Conservation (phyloP, 495 filamentous ascomycete species). For the Bathelium albidoporum region DNA sequence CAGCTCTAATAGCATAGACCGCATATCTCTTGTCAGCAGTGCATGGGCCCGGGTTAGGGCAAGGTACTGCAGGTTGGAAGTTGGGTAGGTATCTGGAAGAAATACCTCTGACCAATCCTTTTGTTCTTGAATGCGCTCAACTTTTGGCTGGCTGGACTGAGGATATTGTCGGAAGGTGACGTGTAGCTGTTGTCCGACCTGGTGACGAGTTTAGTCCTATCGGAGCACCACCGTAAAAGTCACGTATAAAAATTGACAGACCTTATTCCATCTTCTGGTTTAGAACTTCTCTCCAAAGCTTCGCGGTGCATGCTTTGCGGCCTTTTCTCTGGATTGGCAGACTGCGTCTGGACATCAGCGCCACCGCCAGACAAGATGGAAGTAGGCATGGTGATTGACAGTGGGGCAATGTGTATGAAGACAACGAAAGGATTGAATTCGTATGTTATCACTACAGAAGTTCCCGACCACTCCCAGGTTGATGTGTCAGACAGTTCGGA, state of each 20-base stretch:
- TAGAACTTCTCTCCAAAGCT: constrained; percentile 1
- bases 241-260: not conserved
- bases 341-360: constrained; percentile 40
- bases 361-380: constrained; percentile 48
- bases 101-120: constrained; percentile 10
- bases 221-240: not conserved
- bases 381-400: constrained; percentile 14
- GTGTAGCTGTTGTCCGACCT: constrained; percentile 45
- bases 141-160: constrained; percentile 91
- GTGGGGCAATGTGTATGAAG: not conserved
- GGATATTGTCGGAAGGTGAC: constrained; percentile 85
- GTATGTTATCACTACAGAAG: no score
- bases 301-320: not conserved
- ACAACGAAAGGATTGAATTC: not conserved
- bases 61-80: not conserved
- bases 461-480: no score
- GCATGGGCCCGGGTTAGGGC: not conserved
- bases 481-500: not conserved
- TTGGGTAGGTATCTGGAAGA: not conserved
- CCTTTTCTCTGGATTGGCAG: constrained; percentile 18
- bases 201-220: not conserved
- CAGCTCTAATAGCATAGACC: not conserved
- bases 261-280: constrained; percentile 39
- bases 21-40: no score
- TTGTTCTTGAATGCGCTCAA: constrained; percentile 74